Percentiles rank a stretch among this genome's conserved stretches.
These are phyloP conservation scores for Iris pallida DNA, from an alignment of 116 monocot genomes.

Conservation along the genomic window DNA sequence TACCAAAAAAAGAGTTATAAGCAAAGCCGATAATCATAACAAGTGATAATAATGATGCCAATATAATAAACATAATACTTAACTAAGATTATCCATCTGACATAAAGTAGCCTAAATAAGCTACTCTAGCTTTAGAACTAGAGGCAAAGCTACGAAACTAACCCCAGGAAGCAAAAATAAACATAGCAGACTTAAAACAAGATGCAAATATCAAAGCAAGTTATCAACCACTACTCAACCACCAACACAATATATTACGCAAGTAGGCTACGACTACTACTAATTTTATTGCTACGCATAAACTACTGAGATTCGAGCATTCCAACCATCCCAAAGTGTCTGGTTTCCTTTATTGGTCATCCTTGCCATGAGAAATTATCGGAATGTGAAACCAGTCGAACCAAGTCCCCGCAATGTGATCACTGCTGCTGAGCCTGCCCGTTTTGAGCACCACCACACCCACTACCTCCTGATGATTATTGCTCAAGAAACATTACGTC, in stretches of 20 bases:
- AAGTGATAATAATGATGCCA: neutral
- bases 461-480: slow-evolving; percentile 38
- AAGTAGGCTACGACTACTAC: slow-evolving; percentile 20
- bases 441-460: slow-evolving; percentile 48
- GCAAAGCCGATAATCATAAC: neutral
- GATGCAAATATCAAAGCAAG: slow-evolving; percentile 15
- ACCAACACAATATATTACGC: slow-evolving; percentile 21
- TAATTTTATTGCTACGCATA: neutral
- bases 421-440: slow-evolving; percentile 56
- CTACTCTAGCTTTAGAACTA: slow-evolving; percentile 45
- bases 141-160: slow-evolving; percentile 14
- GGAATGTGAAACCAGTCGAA: neutral
- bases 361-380: neutral
- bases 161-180: neutral
- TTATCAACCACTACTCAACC: slow-evolving; percentile 13
- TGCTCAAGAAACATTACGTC: too few species aligned
- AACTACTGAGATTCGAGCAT: slow-evolving; percentile 45
- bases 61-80: slow-evolving; percentile 4
- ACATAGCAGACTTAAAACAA: slow-evolving; percentile 7
- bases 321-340: slow-evolving; percentile 44
- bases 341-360: slow-evolving; percentile 8
- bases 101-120: slow-evolving; percentile 2
- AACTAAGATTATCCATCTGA: slow-evolving; percentile 9
- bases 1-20: neutral
- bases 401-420: neutral